phyloP scores from a whole-genome alignment of 2,329 filamentous ascomycete genomes.

The Claviceps spartinae region DNA sequence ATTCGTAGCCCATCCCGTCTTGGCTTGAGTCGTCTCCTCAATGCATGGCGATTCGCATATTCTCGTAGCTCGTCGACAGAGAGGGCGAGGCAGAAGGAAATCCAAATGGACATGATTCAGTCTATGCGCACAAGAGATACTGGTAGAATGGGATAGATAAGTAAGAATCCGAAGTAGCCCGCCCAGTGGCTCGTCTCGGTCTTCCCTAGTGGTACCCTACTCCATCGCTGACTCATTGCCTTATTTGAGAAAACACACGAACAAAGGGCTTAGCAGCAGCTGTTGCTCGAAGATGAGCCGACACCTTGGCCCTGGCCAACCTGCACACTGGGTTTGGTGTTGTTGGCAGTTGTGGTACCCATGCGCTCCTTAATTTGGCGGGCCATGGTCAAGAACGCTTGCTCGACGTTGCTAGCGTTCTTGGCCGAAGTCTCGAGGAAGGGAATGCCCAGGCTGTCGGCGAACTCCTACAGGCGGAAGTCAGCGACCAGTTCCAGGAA shows the following conservation, averaged over 20 bases:
- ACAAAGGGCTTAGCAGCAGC: slow-evolving; percentile 63
- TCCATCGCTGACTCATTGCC: neutral
- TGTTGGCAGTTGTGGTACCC: slow-evolving; percentile 88
- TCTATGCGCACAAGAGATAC: slow-evolving; percentile 21
- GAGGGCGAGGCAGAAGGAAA: slow-evolving; percentile 12
- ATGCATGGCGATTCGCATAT: slow-evolving; percentile 9
- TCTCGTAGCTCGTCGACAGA: slow-evolving; percentile 4
- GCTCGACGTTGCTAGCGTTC: slow-evolving; percentile 98
- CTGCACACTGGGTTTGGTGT: slow-evolving; percentile 96
- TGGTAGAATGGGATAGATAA: slow-evolving; percentile 15
- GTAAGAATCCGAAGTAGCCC: slow-evolving; percentile 9
- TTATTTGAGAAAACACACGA: neutral
- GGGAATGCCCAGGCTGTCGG: slow-evolving; percentile 94
- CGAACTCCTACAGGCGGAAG: slow-evolving; percentile 62
- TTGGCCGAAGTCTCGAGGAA: slow-evolving; percentile 99
- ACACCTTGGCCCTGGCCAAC: slow-evolving; percentile 92
- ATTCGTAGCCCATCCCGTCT: neutral
- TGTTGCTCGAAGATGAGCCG: slow-evolving; percentile 68
- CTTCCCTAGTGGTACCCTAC: slow-evolving; percentile 9
- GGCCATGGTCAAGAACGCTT: slow-evolving; percentile 99
- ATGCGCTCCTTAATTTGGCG: slow-evolving; percentile 99
- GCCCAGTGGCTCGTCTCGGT: slow-evolving; percentile 17
- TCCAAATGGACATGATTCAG: slow-evolving; percentile 21
- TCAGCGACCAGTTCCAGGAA: slow-evolving; percentile 8
- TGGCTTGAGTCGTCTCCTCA: slow-evolving; percentile 6